Evolutionary conservation across 2,329 filamentous ascomycete genomes (phyloP), one percentile per base, ranked within the genome.

Genomic region (Cercospora berteroae): DNA sequence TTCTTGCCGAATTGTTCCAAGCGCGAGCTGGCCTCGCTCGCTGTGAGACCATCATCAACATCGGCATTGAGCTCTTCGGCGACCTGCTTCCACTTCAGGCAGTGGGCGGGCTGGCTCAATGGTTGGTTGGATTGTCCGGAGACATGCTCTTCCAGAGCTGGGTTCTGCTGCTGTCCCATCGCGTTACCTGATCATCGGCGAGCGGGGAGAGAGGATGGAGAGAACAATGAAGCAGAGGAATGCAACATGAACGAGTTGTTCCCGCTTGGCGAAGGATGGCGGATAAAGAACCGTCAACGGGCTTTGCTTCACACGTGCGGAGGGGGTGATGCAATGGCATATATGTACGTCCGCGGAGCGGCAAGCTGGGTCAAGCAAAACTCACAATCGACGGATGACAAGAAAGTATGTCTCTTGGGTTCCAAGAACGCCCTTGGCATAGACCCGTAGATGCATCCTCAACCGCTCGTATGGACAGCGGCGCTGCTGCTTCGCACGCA

Each of bases 21-120:
- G 25, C 89, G 81, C 65, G 86, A 79, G 61, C 83, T 77, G 23
- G 90, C 89, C 74, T 90, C 86, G 8, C 80, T 77, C 16, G 85
- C 83, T 9, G 83, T 87, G 52, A 94, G 81, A 44, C 91, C 91
- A 76, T 85, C 88, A 68, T 92, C 89, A 63, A 88, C 76, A 74
- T 90, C 84, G 62, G 89, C 89, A 39, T 83, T 81, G 63, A 91
- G 84, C 69, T 87, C 84, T 63, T 85, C 80, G 29, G 86, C 79
- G 36, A 88, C 83, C 33, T 83, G 78, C 20, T 83, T 80, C 72
- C 81, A 81, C n/a, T 82, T 76, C 60, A 92, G 81, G 56, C 86
- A 81, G 76, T 92, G 89, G 7, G 89, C 87, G 13, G 89, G 89
- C 36, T 82, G 80, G 8, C 86, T 85, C 44, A 92, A 79, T 39